These are phyloP conservation scores for Erythrophleum fordii DNA, from an alignment of 306 rosid genomes.

Conservation along the genomic window DNA sequence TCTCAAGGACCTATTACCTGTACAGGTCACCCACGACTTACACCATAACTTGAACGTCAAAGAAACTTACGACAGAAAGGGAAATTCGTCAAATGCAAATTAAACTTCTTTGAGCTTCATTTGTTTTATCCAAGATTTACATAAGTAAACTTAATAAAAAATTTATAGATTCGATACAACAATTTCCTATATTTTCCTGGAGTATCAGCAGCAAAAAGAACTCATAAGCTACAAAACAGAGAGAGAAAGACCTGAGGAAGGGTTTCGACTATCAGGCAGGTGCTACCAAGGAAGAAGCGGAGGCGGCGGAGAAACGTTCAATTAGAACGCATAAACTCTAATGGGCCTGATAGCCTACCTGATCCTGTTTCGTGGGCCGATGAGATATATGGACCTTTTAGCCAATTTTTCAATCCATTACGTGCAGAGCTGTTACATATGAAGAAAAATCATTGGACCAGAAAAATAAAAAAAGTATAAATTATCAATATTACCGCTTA, in stretches of 20 bases:
- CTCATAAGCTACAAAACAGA: not conserved
- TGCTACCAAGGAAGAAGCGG: not conserved
- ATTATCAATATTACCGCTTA: too few species aligned
- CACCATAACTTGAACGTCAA: not conserved
- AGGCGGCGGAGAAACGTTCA: not conserved
- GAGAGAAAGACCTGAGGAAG: not conserved
- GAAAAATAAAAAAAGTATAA: too few species aligned
- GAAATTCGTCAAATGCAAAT: not conserved
- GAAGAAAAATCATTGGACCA: too few species aligned
- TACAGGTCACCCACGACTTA: not conserved
- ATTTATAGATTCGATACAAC: not conserved
- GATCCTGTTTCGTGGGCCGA: not conserved
- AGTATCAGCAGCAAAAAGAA: not conserved
- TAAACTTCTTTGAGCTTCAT: not conserved
- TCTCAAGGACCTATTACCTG: conserved; percentile 50
- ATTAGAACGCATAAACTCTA: conserved; percentile 42
- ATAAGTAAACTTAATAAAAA: not conserved
- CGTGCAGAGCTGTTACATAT: not conserved
- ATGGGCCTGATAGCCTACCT: not conserved
- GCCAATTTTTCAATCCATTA: not conserved
- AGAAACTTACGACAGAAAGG: not conserved
- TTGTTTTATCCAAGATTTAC: not conserved
- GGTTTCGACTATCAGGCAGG: not conserved
- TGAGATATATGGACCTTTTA: not conserved
- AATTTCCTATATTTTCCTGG: not conserved